A percentile compares a stretch with the other conserved stretches of the same genome.
Evolutionary conservation across 2,329 filamentous ascomycete species (phyloP).

Genomic region (Pseudogymnoascus sp.): DNA sequence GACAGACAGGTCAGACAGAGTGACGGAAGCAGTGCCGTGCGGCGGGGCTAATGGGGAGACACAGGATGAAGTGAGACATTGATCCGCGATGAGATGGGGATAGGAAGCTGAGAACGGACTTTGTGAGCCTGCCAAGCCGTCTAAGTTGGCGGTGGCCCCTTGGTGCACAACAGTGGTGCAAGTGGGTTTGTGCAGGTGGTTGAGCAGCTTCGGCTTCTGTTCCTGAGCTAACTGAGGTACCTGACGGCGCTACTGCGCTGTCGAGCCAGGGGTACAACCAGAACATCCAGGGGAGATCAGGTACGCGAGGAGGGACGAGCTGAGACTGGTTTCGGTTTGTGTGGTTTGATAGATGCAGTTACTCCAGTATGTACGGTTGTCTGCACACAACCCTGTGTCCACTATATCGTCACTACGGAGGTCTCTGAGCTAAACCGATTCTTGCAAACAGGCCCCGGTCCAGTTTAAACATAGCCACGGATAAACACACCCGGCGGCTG

Average conservation of each 20-base stretch:
- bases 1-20: background rate
- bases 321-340: conserved; percentile 3
- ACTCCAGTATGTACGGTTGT: background rate
- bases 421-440: background rate
- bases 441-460: background rate
- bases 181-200: background rate
- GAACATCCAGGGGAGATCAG: background rate
- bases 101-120: conserved; percentile 4
- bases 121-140: background rate
- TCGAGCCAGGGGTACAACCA: background rate
- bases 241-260: background rate
- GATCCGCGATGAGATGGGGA: conserved; percentile 4
- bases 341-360: background rate
- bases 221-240: conserved; percentile 2
- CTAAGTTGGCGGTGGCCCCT: background rate
- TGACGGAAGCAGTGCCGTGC: conserved; percentile 3
- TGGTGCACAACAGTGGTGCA: background rate
- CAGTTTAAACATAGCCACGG: conserved; percentile 7
- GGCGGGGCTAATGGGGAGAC: background rate
- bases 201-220: conserved; percentile 5
- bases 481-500: background rate
- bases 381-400: background rate
- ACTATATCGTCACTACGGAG: background rate
- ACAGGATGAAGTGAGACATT: conserved; percentile 5
- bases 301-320: conserved; percentile 4